These are phyloP conservation scores for Alternaria infectoria DNA, from an alignment of 2,329 filamentous ascomycete species.

Conservation along the genomic window DNA sequence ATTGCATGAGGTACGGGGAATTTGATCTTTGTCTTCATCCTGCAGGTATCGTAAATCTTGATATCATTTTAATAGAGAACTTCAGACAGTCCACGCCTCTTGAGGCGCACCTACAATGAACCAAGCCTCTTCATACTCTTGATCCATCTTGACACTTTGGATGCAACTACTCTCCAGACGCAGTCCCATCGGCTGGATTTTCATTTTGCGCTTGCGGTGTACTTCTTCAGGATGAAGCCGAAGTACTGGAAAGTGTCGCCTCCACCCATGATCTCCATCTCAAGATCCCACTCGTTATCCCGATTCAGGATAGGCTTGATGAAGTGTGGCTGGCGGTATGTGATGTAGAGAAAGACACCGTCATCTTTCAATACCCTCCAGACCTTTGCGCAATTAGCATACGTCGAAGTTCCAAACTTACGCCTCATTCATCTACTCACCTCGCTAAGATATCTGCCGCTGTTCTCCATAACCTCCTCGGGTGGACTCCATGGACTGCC, in stretches of 20 bases:
- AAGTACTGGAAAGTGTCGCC: constrained; percentile 33
- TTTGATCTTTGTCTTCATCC: not conserved
- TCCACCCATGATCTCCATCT: constrained; percentile 27
- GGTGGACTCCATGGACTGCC: constrained; percentile 62
- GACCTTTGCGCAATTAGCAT: constrained; percentile 41
- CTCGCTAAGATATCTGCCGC: constrained; percentile 57
- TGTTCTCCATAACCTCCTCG: constrained; percentile 57
- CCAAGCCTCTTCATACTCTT: not conserved
- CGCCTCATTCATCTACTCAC: constrained; percentile 34
- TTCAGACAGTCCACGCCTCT: not conserved
- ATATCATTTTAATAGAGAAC: not conserved
- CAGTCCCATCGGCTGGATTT: no score
- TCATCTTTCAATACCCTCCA: constrained; percentile 56
- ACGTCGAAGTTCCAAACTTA: rapidly evolving
- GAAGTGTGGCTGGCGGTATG: constrained; percentile 42
- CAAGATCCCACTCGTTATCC: constrained; percentile 28
- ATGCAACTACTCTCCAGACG: not conserved
- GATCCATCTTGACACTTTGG: not conserved
- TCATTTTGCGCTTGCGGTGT: not conserved
- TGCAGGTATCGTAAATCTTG: not conserved
- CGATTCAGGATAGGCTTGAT: constrained; percentile 36
- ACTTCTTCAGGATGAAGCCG: constrained; percentile 14
- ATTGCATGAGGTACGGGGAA: not conserved
- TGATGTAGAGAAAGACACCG: constrained; percentile 59
- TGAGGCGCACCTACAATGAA: not conserved